Evolutionary conservation across 2,329 filamentous ascomycete species (phyloP), one percentile per base, ranked within the genome.

Genomic region (Hypoxylon sp.): DNA sequence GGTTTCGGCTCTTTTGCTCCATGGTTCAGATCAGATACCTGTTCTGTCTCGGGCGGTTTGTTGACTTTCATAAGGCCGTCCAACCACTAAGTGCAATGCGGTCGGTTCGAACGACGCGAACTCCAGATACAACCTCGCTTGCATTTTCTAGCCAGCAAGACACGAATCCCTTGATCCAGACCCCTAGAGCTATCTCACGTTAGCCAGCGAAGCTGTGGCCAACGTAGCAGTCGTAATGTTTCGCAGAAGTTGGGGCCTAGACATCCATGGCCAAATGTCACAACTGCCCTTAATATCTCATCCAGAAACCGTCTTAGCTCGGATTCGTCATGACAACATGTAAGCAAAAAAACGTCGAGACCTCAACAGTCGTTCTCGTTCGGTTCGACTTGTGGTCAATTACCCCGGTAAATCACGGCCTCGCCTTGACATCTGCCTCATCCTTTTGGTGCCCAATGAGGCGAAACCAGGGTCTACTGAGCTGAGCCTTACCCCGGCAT

Each of bases 1-100:
- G 51, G 54, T 55, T 51, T 54, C 50, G 53, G 54, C 43, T 43
- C 47, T 53, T 55, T 44, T 25, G 34, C 51, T 44, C 51, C 51
- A 31, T 47, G 43, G 45, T 51, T 53, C 27, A 60, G 21, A 40
- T 53, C 27, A 60, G 21, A 40, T 37, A 40, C 23, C 25, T 31
- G n/a, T 46, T 37, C 16, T 52, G 52, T 53, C 38, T 57, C 49
- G 44, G 30, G 21, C 36, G 27, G n/a, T 34, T 29, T 30, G 8
- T 38, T 20, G 13, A 35, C 30, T 7, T 26, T 11, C 15, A 41
- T 32, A 34, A 17, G 26, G 17, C 12, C 27, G 36, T 50, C 42
- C 34, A 37, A 20, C 41, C 41, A 38, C 19, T 19, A 40, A 23
- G 25, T 41, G 19, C 42, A 25, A 29, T 34, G 26, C 23, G 16